A percentile compares a stretch with the other conserved stretches of the same genome.
Evolutionary conservation across 2,329 filamentous ascomycete species (phyloP).

Genomic region (Cercospora canescens): DNA sequence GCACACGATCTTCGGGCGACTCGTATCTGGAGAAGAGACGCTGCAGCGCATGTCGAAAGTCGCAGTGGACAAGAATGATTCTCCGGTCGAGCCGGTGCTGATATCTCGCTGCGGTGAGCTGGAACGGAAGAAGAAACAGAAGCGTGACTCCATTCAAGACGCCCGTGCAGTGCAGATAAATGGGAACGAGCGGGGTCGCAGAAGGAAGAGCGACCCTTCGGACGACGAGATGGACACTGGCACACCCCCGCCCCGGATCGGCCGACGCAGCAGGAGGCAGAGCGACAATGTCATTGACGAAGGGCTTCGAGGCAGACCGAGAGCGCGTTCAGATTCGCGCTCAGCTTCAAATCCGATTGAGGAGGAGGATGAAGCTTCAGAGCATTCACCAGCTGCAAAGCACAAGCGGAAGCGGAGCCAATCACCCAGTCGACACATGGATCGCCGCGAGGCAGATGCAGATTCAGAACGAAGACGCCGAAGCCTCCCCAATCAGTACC

Average conservation of each 20-base stretch:
- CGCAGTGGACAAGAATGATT: slow-evolving; percentile 39
- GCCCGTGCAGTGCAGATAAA: background rate
- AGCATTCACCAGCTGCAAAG: slow-evolving; percentile 30
- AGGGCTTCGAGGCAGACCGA: slow-evolving; percentile 37
- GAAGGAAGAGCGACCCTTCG: slow-evolving; percentile 30
- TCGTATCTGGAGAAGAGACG: slow-evolving; percentile 40
- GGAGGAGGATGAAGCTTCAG: slow-evolving; percentile 24
- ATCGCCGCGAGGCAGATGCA: slow-evolving; percentile 23
- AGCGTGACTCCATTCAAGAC: slow-evolving; percentile 18
- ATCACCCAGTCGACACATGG: slow-evolving; percentile 33
- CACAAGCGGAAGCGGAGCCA: slow-evolving; percentile 39
- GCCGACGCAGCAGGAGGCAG: slow-evolving; percentile 32
- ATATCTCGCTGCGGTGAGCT: slow-evolving; percentile 43
- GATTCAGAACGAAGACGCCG: slow-evolving; percentile 34
- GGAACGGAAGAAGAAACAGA: slow-evolving; percentile 35
- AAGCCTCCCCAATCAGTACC: slow-evolving; percentile 41
- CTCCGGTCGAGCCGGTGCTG: slow-evolving; percentile 38
- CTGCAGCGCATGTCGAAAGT: slow-evolving; percentile 39
- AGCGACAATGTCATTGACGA: slow-evolving; percentile 40
- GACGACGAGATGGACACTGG: slow-evolving; percentile 32
- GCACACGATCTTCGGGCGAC: slow-evolving; percentile 43
- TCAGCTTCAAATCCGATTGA: slow-evolving; percentile 34
- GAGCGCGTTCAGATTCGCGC: slow-evolving; percentile 33
- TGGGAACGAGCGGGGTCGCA: slow-evolving; percentile 28
- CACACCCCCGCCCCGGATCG: slow-evolving; percentile 24